Evolutionary conservation across 1,139 yeast genomes (phyloP).

Genomic region (Blastobotrys buckinghamii): DNA sequence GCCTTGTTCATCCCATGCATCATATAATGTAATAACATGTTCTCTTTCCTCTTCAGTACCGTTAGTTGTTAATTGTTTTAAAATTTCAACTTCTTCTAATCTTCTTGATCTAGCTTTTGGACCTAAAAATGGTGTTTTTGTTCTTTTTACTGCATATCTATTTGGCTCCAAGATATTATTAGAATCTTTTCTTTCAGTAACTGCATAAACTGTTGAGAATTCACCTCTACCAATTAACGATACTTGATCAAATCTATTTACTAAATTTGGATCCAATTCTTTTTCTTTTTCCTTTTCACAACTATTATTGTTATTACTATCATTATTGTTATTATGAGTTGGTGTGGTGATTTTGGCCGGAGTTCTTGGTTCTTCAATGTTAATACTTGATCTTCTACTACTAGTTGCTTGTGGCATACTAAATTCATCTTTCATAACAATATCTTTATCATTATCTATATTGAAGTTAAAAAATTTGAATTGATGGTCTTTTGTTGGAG

Average conservation of each 20-base stretch:
- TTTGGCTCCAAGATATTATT: constrained; percentile 13
- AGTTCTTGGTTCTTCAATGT: constrained; percentile 16
- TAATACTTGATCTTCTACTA: neutral
- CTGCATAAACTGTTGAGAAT: constrained; percentile 82
- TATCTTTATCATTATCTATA: neutral
- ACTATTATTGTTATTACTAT: neutral
- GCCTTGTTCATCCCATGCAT: constrained; percentile 78
- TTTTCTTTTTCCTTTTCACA: neutral
- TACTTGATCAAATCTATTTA: constrained; percentile 66
- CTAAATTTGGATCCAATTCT: constrained; percentile 47
- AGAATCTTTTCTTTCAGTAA: constrained; percentile 10
- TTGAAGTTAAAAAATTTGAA: neutral
- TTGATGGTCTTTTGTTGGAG: constrained; percentile 21
- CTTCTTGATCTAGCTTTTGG: constrained; percentile 47
- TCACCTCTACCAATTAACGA: constrained; percentile 76
- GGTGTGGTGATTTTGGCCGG: constrained; percentile 24
- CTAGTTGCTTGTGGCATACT: neutral
- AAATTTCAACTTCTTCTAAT: constrained; percentile 52
- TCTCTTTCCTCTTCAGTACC: constrained; percentile 71
- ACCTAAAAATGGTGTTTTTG: constrained; percentile 52
- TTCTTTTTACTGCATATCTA: constrained; percentile 76
- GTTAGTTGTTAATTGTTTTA: constrained; percentile 38
- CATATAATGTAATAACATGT: constrained; percentile 69
- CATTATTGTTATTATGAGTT: constrained; percentile 11
- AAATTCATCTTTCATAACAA: constrained; percentile 2